Conservation (phyloP, 495 filamentous ascomycete genomes). For the Aspergillus homomorphus region DNA sequence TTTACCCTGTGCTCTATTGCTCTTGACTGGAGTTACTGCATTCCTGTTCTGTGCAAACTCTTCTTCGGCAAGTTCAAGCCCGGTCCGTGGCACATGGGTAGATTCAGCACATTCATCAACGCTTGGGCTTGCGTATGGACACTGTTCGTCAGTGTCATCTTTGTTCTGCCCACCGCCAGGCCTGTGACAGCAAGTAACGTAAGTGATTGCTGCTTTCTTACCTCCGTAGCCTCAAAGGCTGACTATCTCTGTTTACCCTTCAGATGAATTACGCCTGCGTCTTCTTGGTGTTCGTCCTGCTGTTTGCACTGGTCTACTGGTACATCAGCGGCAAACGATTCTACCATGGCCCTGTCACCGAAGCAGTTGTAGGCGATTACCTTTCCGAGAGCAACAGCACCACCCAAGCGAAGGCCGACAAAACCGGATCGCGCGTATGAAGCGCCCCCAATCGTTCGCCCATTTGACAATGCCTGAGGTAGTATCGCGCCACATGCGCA, state of each 20-base stretch:
- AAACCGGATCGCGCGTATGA: not conserved
- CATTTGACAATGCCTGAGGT: not conserved
- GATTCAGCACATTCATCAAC: conserved; percentile 45
- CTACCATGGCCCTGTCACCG: conserved; percentile 52
- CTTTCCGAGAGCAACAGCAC: conserved; percentile 1
- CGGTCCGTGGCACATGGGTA: conserved; percentile 60
- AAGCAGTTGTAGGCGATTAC: conserved; percentile 22
- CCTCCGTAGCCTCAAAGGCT: conserved; percentile 1
- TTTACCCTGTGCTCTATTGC: conserved; percentile 64
- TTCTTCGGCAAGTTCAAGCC: conserved; percentile 53
- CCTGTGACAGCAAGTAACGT: conserved; percentile 48
- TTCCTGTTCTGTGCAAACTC: conserved; percentile 62
- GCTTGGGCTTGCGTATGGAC: conserved; percentile 57
- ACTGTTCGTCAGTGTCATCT: conserved; percentile 57
- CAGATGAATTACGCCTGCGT: conserved; percentile 46
- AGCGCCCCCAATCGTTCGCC: not conserved
- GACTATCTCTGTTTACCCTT: not conserved
- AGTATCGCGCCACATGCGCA: not conserved
- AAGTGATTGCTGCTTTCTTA: conserved; percentile 12
- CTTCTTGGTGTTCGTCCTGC: conserved; percentile 46
- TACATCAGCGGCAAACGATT: conserved; percentile 43
- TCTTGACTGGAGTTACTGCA: conserved; percentile 60
- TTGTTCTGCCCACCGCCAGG: conserved; percentile 54
- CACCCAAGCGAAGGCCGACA: not conserved
- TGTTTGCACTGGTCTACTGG: conserved; percentile 51